phyloP scores from a whole-genome alignment of 2,329 filamentous ascomycete genomes.

The Colletotrichum liaoningense region DNA sequence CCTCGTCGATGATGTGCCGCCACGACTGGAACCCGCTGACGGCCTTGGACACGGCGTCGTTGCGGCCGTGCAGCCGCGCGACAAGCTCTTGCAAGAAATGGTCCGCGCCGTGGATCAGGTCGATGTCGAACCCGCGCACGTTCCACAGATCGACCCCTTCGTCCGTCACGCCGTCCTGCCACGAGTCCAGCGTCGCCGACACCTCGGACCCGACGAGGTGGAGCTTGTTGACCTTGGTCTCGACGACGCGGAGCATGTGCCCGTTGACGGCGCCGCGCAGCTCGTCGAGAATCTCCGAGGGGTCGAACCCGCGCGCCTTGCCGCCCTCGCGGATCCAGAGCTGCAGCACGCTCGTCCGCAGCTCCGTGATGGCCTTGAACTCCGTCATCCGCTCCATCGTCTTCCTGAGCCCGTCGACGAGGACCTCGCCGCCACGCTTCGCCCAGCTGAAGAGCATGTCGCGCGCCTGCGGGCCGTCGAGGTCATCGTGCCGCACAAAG shows the following conservation, averaged over 20 bases:
- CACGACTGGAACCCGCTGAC: conserved; percentile 76
- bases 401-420: conserved; percentile 71
- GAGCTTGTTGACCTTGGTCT: conserved; percentile 72
- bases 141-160: conserved; percentile 74
- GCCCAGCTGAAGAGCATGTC: conserved; percentile 75
- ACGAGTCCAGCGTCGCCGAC: conserved; percentile 68
- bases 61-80: conserved; percentile 78
- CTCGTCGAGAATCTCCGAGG: conserved; percentile 74
- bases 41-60: conserved; percentile 72
- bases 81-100: conserved; percentile 77
- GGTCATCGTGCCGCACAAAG: conserved; percentile 85
- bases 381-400: conserved; percentile 71
- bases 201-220: conserved; percentile 74
- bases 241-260: conserved; percentile 73
- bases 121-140: conserved; percentile 69
- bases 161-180: conserved; percentile 66
- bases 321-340: conserved; percentile 80
- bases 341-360: conserved; percentile 77
- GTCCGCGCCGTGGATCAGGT: conserved; percentile 73
- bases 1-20: conserved; percentile 78
- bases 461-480: conserved; percentile 69
- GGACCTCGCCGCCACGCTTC: conserved; percentile 65
- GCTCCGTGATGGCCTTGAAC: conserved; percentile 75
- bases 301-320: conserved; percentile 74
- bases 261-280: conserved; percentile 77